phyloP scores from a whole-genome alignment of 2,329 filamentous ascomycete genomes.

The Ascochyta rabiei region DNA sequence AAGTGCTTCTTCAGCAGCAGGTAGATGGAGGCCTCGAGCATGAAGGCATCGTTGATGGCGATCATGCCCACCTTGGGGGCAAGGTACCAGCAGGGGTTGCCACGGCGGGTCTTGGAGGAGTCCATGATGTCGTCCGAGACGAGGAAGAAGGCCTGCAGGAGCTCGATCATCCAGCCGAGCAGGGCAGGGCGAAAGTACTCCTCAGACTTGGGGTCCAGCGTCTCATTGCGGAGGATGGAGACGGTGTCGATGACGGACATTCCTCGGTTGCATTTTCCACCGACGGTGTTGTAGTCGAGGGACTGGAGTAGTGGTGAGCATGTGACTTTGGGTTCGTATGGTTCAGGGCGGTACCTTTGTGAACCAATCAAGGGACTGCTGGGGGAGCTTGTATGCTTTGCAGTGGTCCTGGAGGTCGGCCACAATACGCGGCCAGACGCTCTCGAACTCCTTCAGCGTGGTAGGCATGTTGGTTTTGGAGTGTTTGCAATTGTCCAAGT shows the following conservation, averaged over 20 bases:
- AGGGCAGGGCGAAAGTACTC: constrained; percentile 89
- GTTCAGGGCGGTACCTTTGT: constrained; percentile 64
- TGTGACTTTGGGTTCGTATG: constrained; percentile 8
- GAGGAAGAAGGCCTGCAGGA: constrained; percentile 98
- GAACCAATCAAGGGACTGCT: constrained; percentile 84
- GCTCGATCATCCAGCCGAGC: constrained; percentile 96
- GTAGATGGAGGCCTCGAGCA: constrained; percentile 93
- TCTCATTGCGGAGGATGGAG: constrained; percentile 74
- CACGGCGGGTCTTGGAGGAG: constrained; percentile 88
- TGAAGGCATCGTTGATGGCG: constrained; percentile 97
- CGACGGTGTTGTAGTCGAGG: constrained; percentile 83
- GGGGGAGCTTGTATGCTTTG: constrained; percentile 80
- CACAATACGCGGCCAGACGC: constrained; percentile 84
- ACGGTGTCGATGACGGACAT: constrained; percentile 96
- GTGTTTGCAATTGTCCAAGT: background rate
- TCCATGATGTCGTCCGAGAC: constrained; percentile 99
- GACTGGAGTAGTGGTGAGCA: constrained; percentile 59
- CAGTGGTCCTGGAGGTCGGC: constrained; percentile 81
- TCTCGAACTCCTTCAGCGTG: constrained; percentile 85
- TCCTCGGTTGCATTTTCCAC: constrained; percentile 98
- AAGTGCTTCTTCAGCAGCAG: constrained; percentile 92
- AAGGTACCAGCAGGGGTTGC: constrained; percentile 95
- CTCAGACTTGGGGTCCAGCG: constrained; percentile 69
- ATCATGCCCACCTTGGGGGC: constrained; percentile 89
- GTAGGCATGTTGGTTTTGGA: constrained; percentile 63